A percentile compares a stretch with the other conserved stretches of the same genome.
Evolutionary conservation across 257 asterid species (phyloP).

Genomic region (Linaria vulgaris): DNA sequence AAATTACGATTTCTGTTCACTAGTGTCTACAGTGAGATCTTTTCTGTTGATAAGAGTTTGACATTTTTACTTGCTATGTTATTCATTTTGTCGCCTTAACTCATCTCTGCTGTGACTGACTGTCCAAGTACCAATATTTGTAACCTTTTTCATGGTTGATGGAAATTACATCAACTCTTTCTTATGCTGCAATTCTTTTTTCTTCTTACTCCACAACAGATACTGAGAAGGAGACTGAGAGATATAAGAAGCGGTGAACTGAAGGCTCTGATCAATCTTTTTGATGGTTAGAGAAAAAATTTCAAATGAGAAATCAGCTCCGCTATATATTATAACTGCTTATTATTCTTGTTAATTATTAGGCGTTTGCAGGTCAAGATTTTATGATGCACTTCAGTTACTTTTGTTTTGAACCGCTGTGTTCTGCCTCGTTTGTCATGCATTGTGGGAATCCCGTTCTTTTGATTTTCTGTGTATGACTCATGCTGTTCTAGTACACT

Average conservation of each 20-base stretch:
- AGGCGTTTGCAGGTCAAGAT: conserved; percentile 1
- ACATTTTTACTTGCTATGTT: neutral
- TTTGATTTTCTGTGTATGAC: no score
- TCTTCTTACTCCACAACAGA: conserved; percentile 38
- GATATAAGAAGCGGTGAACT: conserved; percentile 81
- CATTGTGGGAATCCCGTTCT: neutral
- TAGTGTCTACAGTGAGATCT: no score
- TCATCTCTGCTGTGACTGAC: no score
- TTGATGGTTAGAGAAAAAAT: conserved; percentile 57
- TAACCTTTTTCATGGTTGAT: neutral
- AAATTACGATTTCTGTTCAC: no score
- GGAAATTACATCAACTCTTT: neutral
- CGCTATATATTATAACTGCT: conserved; percentile 8
- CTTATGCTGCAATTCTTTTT: neutral
- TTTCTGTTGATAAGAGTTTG: no score
- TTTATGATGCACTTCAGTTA: neutral
- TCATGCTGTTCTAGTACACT: no score
- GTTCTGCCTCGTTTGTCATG: no score
- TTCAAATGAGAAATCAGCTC: conserved; percentile 48
- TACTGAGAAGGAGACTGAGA: conserved; percentile 80
- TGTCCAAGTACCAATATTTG: no score
- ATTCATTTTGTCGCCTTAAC: neutral
- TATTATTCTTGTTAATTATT: neutral
- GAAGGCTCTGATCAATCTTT: conserved; percentile 61
- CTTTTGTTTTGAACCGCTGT: neutral